Conservation (phyloP, 2,329 filamentous ascomycete species). For the Zymoseptoria crescenta region DNA sequence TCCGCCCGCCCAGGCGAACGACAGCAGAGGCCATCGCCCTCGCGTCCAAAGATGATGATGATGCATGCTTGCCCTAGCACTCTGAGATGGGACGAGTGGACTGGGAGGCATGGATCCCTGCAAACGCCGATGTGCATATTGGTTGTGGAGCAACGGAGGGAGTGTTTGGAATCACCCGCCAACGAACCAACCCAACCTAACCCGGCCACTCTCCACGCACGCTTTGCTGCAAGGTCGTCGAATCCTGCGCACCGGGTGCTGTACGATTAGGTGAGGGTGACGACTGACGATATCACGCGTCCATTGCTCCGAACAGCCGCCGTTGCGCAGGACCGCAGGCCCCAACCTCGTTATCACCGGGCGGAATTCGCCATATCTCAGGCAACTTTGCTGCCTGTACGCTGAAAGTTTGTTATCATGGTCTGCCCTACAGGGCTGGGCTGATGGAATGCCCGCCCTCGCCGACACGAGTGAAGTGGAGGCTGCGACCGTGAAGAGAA, state of each 20-base stretch:
- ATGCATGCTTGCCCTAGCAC: neutral
- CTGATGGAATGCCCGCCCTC: neutral
- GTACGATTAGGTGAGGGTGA: neutral
- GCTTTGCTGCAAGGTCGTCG: neutral
- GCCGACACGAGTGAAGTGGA: neutral
- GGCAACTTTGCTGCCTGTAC: neutral
- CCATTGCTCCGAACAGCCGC: neutral
- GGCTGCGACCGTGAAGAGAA: neutral
- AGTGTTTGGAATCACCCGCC: neutral
- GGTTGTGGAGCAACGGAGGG: neutral
- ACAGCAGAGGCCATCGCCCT: neutral
- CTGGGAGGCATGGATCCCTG: neutral
- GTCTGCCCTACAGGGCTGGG: neutral
- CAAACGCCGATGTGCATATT: neutral
- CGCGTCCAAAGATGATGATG: neutral
- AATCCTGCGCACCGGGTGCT: neutral
- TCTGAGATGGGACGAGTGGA: neutral
- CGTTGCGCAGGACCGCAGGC: slow-evolving; percentile 1
- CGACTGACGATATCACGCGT: neutral
- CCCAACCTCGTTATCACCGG: neutral
- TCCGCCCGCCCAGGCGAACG: neutral
- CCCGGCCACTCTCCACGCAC: neutral
- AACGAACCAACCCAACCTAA: neutral
- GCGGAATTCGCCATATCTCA: neutral
- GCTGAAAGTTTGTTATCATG: neutral